Base-by-base conservation (phyloP, 1,139 yeast species). In the Komagataea norvegica region DNA sequence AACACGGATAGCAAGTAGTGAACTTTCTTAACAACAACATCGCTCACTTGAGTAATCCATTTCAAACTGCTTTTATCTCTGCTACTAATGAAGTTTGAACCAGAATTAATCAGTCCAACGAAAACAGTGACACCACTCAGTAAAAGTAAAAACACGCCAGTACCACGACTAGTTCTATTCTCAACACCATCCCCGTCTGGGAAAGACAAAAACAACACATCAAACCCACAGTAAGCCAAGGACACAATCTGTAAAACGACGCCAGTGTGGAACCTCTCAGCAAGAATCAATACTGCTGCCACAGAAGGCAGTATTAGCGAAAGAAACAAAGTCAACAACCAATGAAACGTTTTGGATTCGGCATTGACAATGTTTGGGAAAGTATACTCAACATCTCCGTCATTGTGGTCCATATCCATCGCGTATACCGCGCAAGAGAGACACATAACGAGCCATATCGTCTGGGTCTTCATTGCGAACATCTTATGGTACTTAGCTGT, bases 161-260 rank as follows among this genome's bases (percentile, higher is more conserved):
- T 74, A 1, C 86, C 87, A 42, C 74, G 67, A 18, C 83, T 74
- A 1, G 86, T 76, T 43, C 72, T 59, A 55, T 79, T 80, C 53
- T 81, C 89, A 44, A 78, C 77, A 34, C 78, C 78, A 40, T 72
- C 68, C 18, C 64, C 62, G 56, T 81, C 89, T 0, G 84, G 79
- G 52, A 79, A 82, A 38, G 72, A 63, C 14, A 80, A 62, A 38
- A 79, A 61, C 6, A 77, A 41, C 6, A 76, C 70, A 44, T 82
- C 91, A 15, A 77, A 42, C 2, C 68, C 61, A 6, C 77, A 69
- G 53, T 78, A 81, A 0, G 56, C 67, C 2, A 74, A 65, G 38
- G 74, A 63, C 0, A 68, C 52, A 8, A 65, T 50, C 50, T 77
- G 85, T 13, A 78, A 51, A 2, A 68, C 37, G 9, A 74, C 57